Conservation (phyloP, 306 rosid species). For the Sindora glabra region DNA sequence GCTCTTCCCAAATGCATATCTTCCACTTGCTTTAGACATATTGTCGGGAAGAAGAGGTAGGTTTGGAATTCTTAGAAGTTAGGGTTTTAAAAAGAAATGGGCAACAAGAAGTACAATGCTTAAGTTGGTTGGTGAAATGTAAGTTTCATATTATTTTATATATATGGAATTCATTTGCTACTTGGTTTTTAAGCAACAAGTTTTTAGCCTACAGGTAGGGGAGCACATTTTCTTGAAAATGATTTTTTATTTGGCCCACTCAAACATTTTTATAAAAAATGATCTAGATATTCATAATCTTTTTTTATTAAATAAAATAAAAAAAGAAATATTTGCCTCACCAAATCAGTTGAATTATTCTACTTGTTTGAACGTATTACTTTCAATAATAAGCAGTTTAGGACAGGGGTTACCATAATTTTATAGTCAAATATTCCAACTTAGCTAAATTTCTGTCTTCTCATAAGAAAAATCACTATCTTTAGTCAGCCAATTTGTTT, state of each 20-base stretch:
- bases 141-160: constrained; percentile 65
- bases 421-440: constrained; percentile 1
- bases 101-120: background rate
- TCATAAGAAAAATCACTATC: background rate
- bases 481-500: background rate
- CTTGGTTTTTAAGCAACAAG: constrained; percentile 71
- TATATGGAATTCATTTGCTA: constrained; percentile 28
- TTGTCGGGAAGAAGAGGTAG: constrained; percentile 1
- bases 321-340: background rate
- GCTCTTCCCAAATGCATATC: constrained; percentile 45
- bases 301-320: background rate
- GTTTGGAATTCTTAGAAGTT: constrained; percentile 12
- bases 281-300: background rate
- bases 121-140: constrained; percentile 67
- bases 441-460: background rate
- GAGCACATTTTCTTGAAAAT: background rate
- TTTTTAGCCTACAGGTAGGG: constrained; percentile 5
- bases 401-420: constrained; percentile 1
- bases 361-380: background rate
- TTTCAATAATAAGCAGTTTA: constrained; percentile 4
- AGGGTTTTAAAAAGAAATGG: constrained; percentile 14
- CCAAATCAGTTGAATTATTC: background rate
- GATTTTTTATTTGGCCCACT: constrained; percentile 9
- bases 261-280: background rate
- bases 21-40: constrained; percentile 63